A percentile compares a stretch with the other conserved stretches of the same genome.
phyloP scores from a whole-genome alignment of 768 basidiomycete genomes.

The Pleurotus ostreatus region DNA sequence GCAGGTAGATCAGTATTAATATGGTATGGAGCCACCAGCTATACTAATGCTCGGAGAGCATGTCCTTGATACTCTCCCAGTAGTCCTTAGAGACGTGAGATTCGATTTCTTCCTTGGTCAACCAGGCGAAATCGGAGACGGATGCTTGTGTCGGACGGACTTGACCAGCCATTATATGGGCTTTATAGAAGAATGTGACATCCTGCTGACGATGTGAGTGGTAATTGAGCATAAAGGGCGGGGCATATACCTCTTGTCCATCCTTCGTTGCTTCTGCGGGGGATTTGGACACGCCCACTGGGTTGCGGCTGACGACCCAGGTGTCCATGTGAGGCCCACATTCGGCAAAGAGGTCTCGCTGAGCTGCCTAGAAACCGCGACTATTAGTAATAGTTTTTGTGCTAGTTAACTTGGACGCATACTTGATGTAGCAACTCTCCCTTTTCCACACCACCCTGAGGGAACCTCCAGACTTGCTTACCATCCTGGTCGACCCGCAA shows the following conservation, averaged over 20 bases:
- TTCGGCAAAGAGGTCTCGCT: conserved; percentile 61
- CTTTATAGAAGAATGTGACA: conserved; percentile 88
- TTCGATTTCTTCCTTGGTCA: conserved; percentile 89
- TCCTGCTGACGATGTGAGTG: conserved; percentile 36
- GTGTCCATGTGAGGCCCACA: conserved; percentile 86
- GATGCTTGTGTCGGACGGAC: conserved; percentile 51
- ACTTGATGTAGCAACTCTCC: conserved; percentile 80
- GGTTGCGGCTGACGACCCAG: conserved; percentile 90
- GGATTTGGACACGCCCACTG: conserved; percentile 75
- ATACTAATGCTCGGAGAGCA: conserved; percentile 65
- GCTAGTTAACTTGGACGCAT: conserved; percentile 14
- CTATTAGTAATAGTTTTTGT: neutral
- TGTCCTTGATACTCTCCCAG: conserved; percentile 76
- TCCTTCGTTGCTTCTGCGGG: conserved; percentile 24
- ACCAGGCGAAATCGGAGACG: conserved; percentile 83
- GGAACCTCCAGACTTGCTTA: conserved; percentile 75
- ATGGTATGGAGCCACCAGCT: conserved; percentile 14
- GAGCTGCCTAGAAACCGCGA: conserved; percentile 57
- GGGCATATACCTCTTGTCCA: conserved; percentile 10
- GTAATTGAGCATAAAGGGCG: neutral
- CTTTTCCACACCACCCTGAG: conserved; percentile 57
- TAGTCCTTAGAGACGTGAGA: conserved; percentile 62
- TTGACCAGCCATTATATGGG: conserved; percentile 88
- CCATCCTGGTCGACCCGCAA: conserved; percentile 49
- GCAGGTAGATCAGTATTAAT: conserved; percentile 5